A percentile compares a stretch with the other conserved stretches of the same genome.
These are phyloP conservation scores for Candida patagonica DNA, from an alignment of 805 yeast species.

Conservation along the genomic window DNA sequence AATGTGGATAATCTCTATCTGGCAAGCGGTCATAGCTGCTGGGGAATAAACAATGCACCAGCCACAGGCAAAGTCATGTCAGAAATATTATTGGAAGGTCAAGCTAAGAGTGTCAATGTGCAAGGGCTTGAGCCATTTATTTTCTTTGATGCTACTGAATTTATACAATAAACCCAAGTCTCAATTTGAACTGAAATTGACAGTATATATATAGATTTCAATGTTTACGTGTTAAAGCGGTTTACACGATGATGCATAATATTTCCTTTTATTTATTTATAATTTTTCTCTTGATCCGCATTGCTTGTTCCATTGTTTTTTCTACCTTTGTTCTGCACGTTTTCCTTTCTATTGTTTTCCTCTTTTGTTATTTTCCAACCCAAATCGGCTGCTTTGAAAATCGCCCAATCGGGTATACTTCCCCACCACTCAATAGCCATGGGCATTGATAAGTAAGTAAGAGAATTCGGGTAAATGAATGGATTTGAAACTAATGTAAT, in stretches of 20 bases:
- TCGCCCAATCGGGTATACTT: too few species aligned
- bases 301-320: too few species aligned
- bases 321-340: too few species aligned
- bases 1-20: conserved; percentile 68
- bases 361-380: conserved; percentile 1
- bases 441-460: conserved; percentile 3
- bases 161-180: background rate
- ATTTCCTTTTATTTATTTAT: too few species aligned
- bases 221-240: too few species aligned
- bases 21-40: conserved; percentile 94
- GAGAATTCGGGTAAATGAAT: background rate
- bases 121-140: conserved; percentile 76
- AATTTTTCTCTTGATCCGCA: too few species aligned
- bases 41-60: conserved; percentile 98
- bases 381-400: too few species aligned
- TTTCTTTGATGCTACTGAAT: conserved; percentile 47
- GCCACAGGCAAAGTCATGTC: conserved; percentile 92
- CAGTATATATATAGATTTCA: too few species aligned
- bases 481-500: background rate
- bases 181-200: too few species aligned
- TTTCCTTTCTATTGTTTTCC: too few species aligned
- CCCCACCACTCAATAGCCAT: background rate
- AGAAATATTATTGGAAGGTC: conserved; percentile 79
- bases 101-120: conserved; percentile 65
- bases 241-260: too few species aligned